These are phyloP conservation scores for Striga asiatica DNA, from an alignment of 257 asterid genomes.

Conservation along the genomic window DNA sequence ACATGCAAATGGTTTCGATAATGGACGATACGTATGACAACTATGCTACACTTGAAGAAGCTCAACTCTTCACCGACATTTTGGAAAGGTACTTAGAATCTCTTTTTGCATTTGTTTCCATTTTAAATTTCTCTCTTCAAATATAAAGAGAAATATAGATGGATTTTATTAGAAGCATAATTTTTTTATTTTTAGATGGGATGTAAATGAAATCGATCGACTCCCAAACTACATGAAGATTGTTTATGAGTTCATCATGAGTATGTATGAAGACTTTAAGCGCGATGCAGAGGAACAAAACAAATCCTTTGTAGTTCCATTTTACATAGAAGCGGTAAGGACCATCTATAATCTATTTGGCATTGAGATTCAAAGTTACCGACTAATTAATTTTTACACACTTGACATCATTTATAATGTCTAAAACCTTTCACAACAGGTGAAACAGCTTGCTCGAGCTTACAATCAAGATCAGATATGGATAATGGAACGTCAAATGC, in stretches of 20 bases:
- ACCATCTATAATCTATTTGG: too few species aligned
- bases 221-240: slow-evolving; percentile 18
- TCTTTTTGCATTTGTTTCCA: too few species aligned
- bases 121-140: too few species aligned
- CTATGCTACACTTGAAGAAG: slow-evolving; percentile 20
- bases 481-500: slow-evolving; percentile 17
- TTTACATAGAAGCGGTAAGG: slow-evolving; percentile 20
- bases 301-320: slow-evolving; percentile 9
- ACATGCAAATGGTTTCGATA: not conserved
- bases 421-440: not conserved
- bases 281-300: slow-evolving; percentile 12
- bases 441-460: slow-evolving; percentile 13
- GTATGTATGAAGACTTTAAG: slow-evolving; percentile 9
- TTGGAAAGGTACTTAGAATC: slow-evolving; percentile 18
- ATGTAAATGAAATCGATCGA: slow-evolving; percentile 9
- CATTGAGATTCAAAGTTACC: too few species aligned
- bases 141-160: too few species aligned
- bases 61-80: slow-evolving; percentile 9
- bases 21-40: not conserved
- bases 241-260: slow-evolving; percentile 2
- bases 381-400: too few species aligned
- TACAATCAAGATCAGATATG: slow-evolving; percentile 19
- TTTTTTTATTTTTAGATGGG: slow-evolving; percentile 29
- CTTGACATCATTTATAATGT: too few species aligned
- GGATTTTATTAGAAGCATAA: too few species aligned